Evolutionary conservation across 2,329 filamentous ascomycete genomes (phyloP).

Genomic region (Plenodomus biglobosus): DNA sequence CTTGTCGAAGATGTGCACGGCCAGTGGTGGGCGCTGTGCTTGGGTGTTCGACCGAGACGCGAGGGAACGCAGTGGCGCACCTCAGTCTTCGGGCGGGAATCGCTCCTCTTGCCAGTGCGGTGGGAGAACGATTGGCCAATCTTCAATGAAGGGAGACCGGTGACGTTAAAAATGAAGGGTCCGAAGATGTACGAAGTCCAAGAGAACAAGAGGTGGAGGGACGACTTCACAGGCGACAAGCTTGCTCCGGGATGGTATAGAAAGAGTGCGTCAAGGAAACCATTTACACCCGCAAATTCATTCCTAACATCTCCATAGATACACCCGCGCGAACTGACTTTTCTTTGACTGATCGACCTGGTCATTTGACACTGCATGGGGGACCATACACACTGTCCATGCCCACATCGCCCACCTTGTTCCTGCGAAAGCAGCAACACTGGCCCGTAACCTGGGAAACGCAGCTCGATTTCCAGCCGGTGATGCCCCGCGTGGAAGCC

Average conservation of each 20-base stretch:
- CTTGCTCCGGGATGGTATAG: constrained; percentile 16
- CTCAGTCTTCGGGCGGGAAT: constrained; percentile 47
- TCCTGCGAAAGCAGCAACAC: constrained; percentile 57
- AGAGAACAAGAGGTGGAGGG: constrained; percentile 14
- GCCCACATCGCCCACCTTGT: constrained; percentile 55
- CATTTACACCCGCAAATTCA: constrained; percentile 23
- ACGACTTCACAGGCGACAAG: constrained; percentile 6
- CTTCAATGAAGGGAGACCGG: constrained; percentile 52
- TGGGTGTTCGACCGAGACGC: constrained; percentile 23
- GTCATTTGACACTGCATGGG: constrained; percentile 53
- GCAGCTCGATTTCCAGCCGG: constrained; percentile 52
- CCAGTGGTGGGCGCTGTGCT: constrained; percentile 43
- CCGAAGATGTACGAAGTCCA: constrained; percentile 7
- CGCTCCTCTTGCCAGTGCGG: constrained; percentile 53
- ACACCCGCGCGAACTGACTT: constrained; percentile 53
- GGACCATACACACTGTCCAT: constrained; percentile 55
- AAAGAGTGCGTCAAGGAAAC: constrained; percentile 9
- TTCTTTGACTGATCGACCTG: constrained; percentile 50
- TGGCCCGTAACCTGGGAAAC: constrained; percentile 49
- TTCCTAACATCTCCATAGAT: constrained; percentile 49
- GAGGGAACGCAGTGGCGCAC: constrained; percentile 6
- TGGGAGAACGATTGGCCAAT: constrained; percentile 58
- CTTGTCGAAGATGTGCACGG: constrained; percentile 26
- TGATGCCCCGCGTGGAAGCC: constrained; percentile 51
- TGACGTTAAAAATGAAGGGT: constrained; percentile 44